Percentiles rank a stretch among this genome's conserved stretches.
phyloP scores from a whole-genome alignment of 1,139 yeast species.

The Geotrichum klebahnii region DNA sequence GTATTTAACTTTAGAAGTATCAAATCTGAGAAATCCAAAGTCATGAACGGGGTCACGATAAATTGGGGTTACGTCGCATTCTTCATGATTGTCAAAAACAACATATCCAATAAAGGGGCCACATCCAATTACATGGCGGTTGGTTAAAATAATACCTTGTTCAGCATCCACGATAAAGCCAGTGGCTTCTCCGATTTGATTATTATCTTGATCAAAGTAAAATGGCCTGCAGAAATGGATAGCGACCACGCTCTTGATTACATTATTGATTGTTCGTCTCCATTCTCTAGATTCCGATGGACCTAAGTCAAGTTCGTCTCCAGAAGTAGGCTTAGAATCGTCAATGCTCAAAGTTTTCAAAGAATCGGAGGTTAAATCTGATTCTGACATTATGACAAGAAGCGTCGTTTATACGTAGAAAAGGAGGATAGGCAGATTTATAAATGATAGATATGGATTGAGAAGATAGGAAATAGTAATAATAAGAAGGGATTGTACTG shows the following conservation, averaged over 20 bases:
- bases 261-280: conserved; percentile 78
- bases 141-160: conserved; percentile 79
- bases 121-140: conserved; percentile 91
- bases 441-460: too few relatives aligned
- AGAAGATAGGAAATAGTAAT: too few relatives aligned
- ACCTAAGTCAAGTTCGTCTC: not conserved
- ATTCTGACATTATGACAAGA: too few relatives aligned
- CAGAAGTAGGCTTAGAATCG: too few relatives aligned
- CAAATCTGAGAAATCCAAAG: conserved; percentile 80
- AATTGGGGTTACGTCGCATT: conserved; percentile 73
- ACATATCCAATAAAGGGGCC: conserved; percentile 91
- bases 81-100: conserved; percentile 92
- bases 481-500: too few relatives aligned
- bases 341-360: too few relatives aligned
- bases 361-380: too few relatives aligned
- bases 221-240: conserved; percentile 85
- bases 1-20: conserved; percentile 67
- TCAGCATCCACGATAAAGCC: conserved; percentile 90
- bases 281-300: conserved; percentile 45
- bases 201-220: conserved; percentile 79
- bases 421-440: too few relatives aligned
- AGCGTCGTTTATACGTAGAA: too few relatives aligned
- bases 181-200: conserved; percentile 84
- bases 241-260: conserved; percentile 82
- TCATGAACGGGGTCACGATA: conserved; percentile 64